Percentiles rank a stretch among this genome's conserved stretches.
Evolutionary conservation across 2,329 filamentous ascomycete species (phyloP).

Genomic region (Dryadomyces quercivorus): DNA sequence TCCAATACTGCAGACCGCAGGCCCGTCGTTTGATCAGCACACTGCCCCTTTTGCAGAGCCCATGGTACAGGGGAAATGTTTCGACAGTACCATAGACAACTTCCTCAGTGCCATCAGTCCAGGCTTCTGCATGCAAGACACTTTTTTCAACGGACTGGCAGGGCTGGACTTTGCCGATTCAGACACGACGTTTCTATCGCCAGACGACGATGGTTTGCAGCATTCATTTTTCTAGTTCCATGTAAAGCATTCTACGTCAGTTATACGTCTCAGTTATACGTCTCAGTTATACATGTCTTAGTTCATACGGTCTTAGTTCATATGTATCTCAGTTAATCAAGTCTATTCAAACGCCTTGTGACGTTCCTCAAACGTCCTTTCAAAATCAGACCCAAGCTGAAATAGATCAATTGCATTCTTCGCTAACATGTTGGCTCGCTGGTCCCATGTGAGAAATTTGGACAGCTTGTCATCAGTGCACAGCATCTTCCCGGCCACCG

Average conservation of each 20-base stretch:
- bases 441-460: neutral
- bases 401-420: slow-evolving; percentile 1
- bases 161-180: neutral
- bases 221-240: neutral
- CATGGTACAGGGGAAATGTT: neutral
- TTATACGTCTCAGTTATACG: too few species aligned
- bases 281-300: too few species aligned
- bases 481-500: slow-evolving; percentile 1
- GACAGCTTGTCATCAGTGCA: neutral
- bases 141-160: neutral
- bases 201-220: neutral
- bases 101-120: neutral
- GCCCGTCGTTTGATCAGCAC: neutral
- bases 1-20: too few species aligned
- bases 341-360: neutral
- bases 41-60: neutral
- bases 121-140: neutral
- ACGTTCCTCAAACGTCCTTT: neutral
- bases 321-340: neutral
- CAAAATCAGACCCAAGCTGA: neutral
- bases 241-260: neutral
- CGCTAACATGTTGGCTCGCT: neutral
- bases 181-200: neutral
- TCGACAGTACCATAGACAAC: neutral
- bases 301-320: neutral